Percentiles rank a stretch among this genome's conserved stretches.
phyloP scores from a whole-genome alignment of 306 rosid species.

The Echinosophora koreensis region DNA sequence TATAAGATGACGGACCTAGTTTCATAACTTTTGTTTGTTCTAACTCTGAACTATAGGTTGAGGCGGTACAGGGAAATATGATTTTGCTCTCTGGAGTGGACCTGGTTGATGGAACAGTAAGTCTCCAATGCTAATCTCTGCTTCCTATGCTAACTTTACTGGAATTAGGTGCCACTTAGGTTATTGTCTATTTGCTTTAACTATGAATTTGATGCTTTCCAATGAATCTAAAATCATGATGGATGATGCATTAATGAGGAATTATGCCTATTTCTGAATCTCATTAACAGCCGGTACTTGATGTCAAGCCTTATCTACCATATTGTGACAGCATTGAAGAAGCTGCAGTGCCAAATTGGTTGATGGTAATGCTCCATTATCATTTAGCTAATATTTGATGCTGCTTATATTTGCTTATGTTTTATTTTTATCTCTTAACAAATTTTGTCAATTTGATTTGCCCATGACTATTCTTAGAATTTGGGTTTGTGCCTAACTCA shows the following conservation, averaged over 20 bases:
- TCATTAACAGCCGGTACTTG: conserved; percentile 84
- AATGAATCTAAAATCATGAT: conserved; percentile 32
- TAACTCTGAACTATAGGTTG: conserved; percentile 65
- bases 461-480: too few relatives aligned
- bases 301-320: conserved; percentile 92
- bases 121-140: conserved; percentile 53
- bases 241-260: conserved; percentile 24
- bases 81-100: conserved; percentile 91
- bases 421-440: neutral
- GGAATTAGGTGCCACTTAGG: conserved; percentile 1
- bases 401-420: neutral
- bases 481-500: too few relatives aligned
- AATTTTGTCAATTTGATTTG: conserved; percentile 24
- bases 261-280: conserved; percentile 43
- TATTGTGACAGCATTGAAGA: conserved; percentile 77
- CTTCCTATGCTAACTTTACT: conserved; percentile 24
- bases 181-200: conserved; percentile 36
- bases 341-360: conserved; percentile 86
- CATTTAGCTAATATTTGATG: conserved; percentile 38
- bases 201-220: conserved; percentile 32
- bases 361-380: conserved; percentile 61
- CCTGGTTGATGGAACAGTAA: conserved; percentile 95
- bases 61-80: conserved; percentile 77
- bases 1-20: conserved; percentile 9
- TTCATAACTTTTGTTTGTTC: conserved; percentile 32